A percentile compares a stretch with the other conserved stretches of the same genome.
Conservation (phyloP, 352 stramenopile genomes). For the Nothophytophthora sp. region DNA sequence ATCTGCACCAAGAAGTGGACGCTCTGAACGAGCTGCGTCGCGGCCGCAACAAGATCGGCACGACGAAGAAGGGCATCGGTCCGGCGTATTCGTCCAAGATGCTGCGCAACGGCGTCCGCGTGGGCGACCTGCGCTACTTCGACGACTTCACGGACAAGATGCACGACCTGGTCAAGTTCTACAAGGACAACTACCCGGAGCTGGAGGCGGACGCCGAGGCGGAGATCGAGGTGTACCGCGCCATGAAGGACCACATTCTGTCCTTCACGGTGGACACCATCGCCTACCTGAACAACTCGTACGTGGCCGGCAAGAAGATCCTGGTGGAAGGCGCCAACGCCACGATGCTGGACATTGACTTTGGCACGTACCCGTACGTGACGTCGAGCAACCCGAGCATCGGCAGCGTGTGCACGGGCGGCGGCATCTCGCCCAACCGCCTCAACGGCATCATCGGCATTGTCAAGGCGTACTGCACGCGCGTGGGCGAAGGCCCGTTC, state of each 20-base stretch:
- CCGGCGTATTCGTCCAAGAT: conserved; percentile 99
- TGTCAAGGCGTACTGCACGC: conserved; percentile 99
- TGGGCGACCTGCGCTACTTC: conserved; percentile 94
- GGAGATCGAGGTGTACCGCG: conserved; percentile 86
- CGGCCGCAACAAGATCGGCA: conserved; percentile 98
- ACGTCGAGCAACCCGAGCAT: conserved; percentile 98
- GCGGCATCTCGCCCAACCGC: conserved; percentile 93
- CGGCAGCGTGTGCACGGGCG: conserved; percentile 96
- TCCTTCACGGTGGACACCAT: conserved; percentile 96
- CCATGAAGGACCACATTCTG: conserved; percentile 85
- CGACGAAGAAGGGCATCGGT: conserved; percentile 99
- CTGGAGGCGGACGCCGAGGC: conserved; percentile 77
- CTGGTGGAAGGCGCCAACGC: conserved; percentile 99
- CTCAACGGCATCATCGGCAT: conserved; percentile 97
- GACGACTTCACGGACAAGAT: conserved; percentile 92
- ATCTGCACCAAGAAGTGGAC: conserved; percentile 97
- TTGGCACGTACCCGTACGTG: conserved; percentile 99
- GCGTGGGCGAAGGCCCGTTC: conserved; percentile 99
- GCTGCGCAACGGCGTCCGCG: conserved; percentile 96
- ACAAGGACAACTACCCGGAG: conserved; percentile 90
- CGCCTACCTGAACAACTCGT: conserved; percentile 96
- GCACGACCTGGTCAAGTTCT: conserved; percentile 90
- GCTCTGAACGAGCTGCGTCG: conserved; percentile 84
- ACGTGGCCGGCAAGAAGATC: conserved; percentile 96
- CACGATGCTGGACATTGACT: conserved; percentile 99